Percentiles rank a stretch among this genome's conserved stretches.
Evolutionary conservation across 306 rosid genomes (phyloP).

Genomic region (Medicago lupulina): DNA sequence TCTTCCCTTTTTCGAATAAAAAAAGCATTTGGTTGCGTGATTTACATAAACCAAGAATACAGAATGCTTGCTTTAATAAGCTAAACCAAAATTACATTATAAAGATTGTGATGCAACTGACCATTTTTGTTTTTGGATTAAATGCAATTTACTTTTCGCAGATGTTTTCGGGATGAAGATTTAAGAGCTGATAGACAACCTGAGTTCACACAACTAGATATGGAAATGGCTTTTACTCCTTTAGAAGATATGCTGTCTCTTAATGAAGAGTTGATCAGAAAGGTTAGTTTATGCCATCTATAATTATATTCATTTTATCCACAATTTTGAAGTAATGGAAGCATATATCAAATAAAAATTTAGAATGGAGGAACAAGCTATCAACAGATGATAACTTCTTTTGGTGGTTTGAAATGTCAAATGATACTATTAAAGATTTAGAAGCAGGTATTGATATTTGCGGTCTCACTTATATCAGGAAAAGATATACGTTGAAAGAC

Average conservation of each 20-base stretch:
- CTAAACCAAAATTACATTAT: slow-evolving; percentile 1
- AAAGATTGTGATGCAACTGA: slow-evolving; percentile 21
- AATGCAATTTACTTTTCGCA: slow-evolving; percentile 43
- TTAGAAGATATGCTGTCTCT: slow-evolving; percentile 85
- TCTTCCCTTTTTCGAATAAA: not conserved
- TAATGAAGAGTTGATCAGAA: slow-evolving; percentile 92
- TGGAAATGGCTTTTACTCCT: slow-evolving; percentile 95
- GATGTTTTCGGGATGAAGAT: slow-evolving; percentile 99
- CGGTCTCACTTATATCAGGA: not conserved
- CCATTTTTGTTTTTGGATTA: not conserved
- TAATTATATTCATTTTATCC: slow-evolving; percentile 2
- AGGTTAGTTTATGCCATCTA: slow-evolving; percentile 56
- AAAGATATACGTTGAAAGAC: not conserved
- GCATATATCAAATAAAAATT: slow-evolving; percentile 15
- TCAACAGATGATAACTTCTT: slow-evolving; percentile 8
- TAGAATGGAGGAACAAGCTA: slow-evolving; percentile 3
- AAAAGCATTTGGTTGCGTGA: slow-evolving; percentile 14
- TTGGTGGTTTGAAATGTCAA: slow-evolving; percentile 13
- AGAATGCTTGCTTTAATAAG: not conserved
- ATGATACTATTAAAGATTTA: slow-evolving; percentile 6
- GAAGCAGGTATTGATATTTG: slow-evolving; percentile 3
- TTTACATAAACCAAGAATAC: slow-evolving; percentile 11
- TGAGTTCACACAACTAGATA: slow-evolving; percentile 96
- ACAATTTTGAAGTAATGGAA: slow-evolving; percentile 17
- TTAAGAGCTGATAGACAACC: slow-evolving; percentile 97